Conservation (phyloP, 2,329 filamentous ascomycete species). For the Cryphonectria nitschkei region DNA sequence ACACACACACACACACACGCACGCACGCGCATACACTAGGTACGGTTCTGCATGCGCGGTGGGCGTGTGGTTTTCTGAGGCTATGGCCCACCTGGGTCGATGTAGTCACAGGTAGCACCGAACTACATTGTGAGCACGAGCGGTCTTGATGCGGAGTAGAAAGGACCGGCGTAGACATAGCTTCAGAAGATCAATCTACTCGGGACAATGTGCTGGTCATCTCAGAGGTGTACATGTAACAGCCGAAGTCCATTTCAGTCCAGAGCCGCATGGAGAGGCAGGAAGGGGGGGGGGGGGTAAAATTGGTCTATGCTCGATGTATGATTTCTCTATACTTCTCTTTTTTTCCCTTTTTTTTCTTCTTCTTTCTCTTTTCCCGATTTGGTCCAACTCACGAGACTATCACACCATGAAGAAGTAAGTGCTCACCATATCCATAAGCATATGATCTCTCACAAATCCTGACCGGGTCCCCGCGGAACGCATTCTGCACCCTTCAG, state of each 20-base stretch:
- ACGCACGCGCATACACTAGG: not conserved
- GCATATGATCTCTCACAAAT: not conserved
- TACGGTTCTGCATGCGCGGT: not conserved
- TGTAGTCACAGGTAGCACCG: not conserved
- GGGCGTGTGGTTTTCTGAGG: not conserved
- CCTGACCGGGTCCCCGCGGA: not conserved
- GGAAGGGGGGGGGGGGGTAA: not conserved
- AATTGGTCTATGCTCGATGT: not conserved
- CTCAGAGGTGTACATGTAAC: not conserved
- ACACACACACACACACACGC: no score
- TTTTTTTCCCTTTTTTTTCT: no score
- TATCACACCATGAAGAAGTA: no score
- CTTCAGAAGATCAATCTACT: not conserved
- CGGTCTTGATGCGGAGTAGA: not conserved
- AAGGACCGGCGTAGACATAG: not conserved
- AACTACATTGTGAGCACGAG: not conserved
- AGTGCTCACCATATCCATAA: not conserved
- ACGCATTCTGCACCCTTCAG: not conserved
- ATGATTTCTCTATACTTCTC: not conserved
- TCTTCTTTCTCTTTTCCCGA: no score
- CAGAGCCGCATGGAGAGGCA: not conserved
- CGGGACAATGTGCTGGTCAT: not conserved
- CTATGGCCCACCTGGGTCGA: not conserved
- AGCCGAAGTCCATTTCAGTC: not conserved
- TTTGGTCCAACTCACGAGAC: no score